These are phyloP conservation scores for Rhodotorula mucilaginosa DNA, from an alignment of 1,284 basidiomycete species.

Conservation along the genomic window DNA sequence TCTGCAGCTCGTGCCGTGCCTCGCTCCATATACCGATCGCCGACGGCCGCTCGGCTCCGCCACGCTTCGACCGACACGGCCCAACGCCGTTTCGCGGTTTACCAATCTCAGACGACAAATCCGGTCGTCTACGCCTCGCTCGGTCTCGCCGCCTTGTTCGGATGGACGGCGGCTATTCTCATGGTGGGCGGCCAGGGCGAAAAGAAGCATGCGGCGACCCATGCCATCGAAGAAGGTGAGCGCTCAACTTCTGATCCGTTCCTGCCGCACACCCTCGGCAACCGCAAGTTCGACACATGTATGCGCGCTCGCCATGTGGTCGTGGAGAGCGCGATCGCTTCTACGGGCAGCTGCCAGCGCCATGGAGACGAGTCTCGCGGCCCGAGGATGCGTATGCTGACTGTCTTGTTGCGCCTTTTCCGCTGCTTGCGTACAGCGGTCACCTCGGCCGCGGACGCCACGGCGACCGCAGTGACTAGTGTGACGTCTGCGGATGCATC, in stretches of 20 bases:
- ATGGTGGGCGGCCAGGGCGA: slow-evolving; percentile 16
- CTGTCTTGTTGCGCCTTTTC: no score
- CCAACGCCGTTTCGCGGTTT: slow-evolving; percentile 20
- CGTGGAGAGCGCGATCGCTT: no score
- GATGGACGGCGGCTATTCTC: slow-evolving; percentile 29
- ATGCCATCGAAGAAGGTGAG: slow-evolving; percentile 8
- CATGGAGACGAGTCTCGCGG: neutral
- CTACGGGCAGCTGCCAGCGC: no score
- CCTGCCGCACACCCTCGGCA: neutral
- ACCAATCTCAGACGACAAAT: slow-evolving; percentile 25
- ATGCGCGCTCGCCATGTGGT: neutral
- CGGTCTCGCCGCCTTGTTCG: slow-evolving; percentile 27
- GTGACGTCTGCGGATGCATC: no score
- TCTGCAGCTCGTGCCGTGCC: slow-evolving; percentile 13
- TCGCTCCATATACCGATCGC: neutral
- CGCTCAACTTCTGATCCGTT: no score
- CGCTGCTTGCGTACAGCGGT: no score
- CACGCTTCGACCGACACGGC: neutral
- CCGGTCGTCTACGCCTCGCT: slow-evolving; percentile 25
- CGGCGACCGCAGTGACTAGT: no score
- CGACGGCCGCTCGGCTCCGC: slow-evolving; percentile 1
- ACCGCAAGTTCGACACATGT: neutral
- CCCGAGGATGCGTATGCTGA: slow-evolving; percentile 1
- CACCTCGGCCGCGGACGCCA: no score
- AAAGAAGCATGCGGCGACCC: slow-evolving; percentile 3